A percentile compares a stretch with the other conserved stretches of the same genome.
These are phyloP conservation scores for Eucalyptus decipiens DNA, from an alignment of 345 rosid genomes.

Conservation along the genomic window DNA sequence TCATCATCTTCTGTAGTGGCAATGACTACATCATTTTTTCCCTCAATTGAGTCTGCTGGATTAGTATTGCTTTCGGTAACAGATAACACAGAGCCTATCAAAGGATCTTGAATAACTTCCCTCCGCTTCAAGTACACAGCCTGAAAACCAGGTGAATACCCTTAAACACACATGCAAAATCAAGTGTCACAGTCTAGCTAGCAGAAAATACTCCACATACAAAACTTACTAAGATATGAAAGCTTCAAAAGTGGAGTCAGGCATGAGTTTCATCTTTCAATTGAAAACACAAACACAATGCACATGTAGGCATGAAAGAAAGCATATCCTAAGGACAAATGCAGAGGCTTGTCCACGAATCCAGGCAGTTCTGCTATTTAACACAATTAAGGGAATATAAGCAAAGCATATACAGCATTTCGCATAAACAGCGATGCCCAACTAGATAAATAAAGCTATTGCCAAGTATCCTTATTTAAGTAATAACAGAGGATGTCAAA, in stretches of 20 bases:
- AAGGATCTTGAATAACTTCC: conserved; percentile 29
- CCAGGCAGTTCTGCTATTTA: background rate
- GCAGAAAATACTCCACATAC: background rate
- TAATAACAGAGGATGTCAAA: background rate
- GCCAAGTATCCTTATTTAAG: background rate
- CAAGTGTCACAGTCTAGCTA: background rate
- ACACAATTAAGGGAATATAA: background rate
- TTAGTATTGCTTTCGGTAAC: conserved; percentile 15
- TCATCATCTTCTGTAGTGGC: conserved; percentile 49
- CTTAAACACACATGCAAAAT: background rate
- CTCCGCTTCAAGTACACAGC: conserved; percentile 71
- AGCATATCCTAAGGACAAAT: background rate
- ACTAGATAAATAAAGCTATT: background rate
- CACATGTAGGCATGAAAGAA: background rate
- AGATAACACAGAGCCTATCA: conserved; percentile 6
- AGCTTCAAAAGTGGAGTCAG: background rate
- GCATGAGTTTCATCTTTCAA: background rate
- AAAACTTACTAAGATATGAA: background rate
- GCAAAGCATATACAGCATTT: background rate
- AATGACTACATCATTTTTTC: conserved; percentile 31
- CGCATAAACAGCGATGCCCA: background rate
- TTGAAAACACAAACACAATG: background rate
- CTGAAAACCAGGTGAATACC: conserved; percentile 24
- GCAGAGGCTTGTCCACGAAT: background rate
- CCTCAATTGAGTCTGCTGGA: conserved; percentile 43